Percentiles rank a stretch among this genome's conserved stretches.
These are phyloP conservation scores for Persicaria maculosa DNA, from an alignment of 148 eudicot genomes.

Conservation along the genomic window DNA sequence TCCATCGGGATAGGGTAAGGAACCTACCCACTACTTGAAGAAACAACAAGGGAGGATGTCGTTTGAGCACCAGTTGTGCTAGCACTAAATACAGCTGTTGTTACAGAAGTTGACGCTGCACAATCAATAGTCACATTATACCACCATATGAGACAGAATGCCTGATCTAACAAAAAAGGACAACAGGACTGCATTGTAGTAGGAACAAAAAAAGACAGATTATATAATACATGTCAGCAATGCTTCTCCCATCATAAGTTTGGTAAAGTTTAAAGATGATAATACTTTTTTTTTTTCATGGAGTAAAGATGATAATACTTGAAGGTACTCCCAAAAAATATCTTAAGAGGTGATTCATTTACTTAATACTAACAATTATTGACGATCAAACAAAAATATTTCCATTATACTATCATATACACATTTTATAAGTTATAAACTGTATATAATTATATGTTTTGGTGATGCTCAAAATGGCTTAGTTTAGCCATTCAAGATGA, in stretches of 20 bases:
- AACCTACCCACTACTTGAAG: slow-evolving; percentile 73
- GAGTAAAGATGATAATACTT: too few species aligned
- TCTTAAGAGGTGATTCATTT: too few species aligned
- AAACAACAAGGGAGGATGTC: slow-evolving; percentile 42
- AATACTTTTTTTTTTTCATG: too few species aligned
- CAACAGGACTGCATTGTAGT: neutral
- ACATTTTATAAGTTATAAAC: neutral
- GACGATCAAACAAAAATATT: too few species aligned
- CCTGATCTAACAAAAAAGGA: neutral
- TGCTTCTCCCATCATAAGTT: too few species aligned
- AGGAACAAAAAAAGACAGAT: neutral
- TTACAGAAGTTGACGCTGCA: slow-evolving; percentile 35
- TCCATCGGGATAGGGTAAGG: neutral
- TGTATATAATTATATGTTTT: neutral
- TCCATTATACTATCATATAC: too few species aligned
- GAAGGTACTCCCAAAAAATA: too few species aligned
- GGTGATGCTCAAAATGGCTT: neutral
- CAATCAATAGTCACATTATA: slow-evolving; percentile 19
- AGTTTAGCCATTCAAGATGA: neutral
- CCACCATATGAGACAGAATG: neutral
- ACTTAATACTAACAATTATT: too few species aligned
- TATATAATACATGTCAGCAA: too few species aligned
- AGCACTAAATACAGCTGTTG: slow-evolving; percentile 30
- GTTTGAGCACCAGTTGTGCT: slow-evolving; percentile 40
- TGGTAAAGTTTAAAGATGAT: too few species aligned